Base-by-base conservation (phyloP, 257 asterid species). In the Primulina eburnea region DNA sequence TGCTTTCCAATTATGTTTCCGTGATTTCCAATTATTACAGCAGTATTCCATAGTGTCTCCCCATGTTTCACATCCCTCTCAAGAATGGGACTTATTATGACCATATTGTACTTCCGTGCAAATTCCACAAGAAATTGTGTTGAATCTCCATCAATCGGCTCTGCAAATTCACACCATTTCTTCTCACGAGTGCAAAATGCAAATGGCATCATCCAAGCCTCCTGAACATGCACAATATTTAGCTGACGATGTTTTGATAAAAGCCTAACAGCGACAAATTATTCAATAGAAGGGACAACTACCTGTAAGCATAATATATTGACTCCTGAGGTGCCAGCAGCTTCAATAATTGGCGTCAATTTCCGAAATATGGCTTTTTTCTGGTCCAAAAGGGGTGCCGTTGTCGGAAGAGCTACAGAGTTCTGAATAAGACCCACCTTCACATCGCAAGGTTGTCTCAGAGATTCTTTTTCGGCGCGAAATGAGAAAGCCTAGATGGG, bases 201-300 rank as follows among this genome's bases (percentile, higher is more conserved):
- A 83, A 93, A 93, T 32, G 99, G 99, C 99, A 93, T 93, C 78
- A 71, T 89, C 99, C 99, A 93, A 20, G 97, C 97, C 81, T 93
- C 99, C 99, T 93, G 79, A 70, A 78, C 32, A 63, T 55, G 47
- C 38, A 61, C 60, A 30, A n/a, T 21, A 68, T 20, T 9, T 62
- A 28, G 26, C 24, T 30, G 4, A 28, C 3, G 32, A 18, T 33
- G 14, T 62, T 0, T 10, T 14, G 40, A 69, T 78, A 58, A 78
- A 64, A 64, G 68, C 57, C 68, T 47, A 58, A 55, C 43, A 26
- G 70, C 57, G n/a, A 50, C 14, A n/a, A 58, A 33, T 21, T 26
- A 33, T 26, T 57, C 70, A 55, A 8, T 62, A 58, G n/a, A 71
- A 35, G 57, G 68, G 35, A 30, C 70, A 65, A 74, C 82, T 81